Evolutionary conservation across 192 early-diverging fungal species (phyloP), one percentile per base, ranked within the genome.

Genomic region (Coemansia sp.): DNA sequence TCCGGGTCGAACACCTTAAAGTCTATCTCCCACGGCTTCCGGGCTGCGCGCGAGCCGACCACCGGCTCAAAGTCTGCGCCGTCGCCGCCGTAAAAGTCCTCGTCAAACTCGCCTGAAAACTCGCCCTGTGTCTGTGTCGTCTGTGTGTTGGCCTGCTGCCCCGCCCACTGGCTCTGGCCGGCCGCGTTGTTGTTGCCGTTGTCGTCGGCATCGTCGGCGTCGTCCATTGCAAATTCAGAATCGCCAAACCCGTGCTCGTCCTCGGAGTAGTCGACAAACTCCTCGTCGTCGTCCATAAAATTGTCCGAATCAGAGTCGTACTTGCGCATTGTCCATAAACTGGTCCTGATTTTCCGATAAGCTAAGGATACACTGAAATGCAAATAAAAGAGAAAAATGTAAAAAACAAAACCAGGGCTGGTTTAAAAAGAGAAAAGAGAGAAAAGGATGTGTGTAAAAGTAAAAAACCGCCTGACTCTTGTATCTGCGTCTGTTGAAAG

Each of bases 21-120:
- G 59, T 84, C 81, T 8, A 84, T 74, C 64, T 79, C 81, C 77
- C 77, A 79, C 0, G 77, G 64, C 67, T 79, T 84, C 38, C 57
- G 68, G 56, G 43, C 56, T 2, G 43, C 12, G 48, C 51, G 39
- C 15, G 60, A 18, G 41, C 52, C 53, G 2, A 73, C 51, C 3
- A 74, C 64, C 2, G 74, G 78, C 68, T 72, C 74, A 64, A 78
- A 79, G 4, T 68, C 77, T 22, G 61, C 60, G 28, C 51, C 60
- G 38, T 74, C 78, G 33, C 53, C 71, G 3, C 59, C 68, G 22
- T 63, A 71, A 54, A 67, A 70, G 64, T 73, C 75, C 61, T 71
- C 67, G 35, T 75, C 70, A 36, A 71, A 64, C 51, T 70, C 73
- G 8, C 60, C 67, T 9, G 61, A 73, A 28, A 67, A 68, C 33